A percentile compares a stretch with the other conserved stretches of the same genome.
These are phyloP conservation scores for Boletales sp. DNA, from an alignment of 768 basidiomycete species.

Conservation along the genomic window DNA sequence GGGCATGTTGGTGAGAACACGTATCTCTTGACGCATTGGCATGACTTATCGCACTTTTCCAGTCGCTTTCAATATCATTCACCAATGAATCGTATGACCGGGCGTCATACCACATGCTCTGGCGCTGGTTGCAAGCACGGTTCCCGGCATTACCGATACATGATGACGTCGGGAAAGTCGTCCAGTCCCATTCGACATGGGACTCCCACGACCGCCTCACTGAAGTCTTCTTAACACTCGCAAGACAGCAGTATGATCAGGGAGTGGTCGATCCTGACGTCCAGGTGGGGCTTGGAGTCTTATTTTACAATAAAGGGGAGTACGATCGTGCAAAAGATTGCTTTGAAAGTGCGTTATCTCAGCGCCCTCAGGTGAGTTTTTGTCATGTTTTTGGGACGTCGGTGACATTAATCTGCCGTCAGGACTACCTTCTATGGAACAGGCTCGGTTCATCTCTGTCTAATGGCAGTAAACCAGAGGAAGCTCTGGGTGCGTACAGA, in stretches of 20 bases:
- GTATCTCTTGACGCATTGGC: neutral
- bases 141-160: conserved; percentile 56
- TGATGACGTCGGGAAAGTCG: conserved; percentile 52
- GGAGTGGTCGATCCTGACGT: conserved; percentile 82
- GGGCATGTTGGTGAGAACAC: conserved; percentile 66
- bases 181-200: conserved; percentile 66
- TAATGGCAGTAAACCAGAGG: conserved; percentile 92
- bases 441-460: conserved; percentile 90
- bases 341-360: conserved; percentile 82
- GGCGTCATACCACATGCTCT: conserved; percentile 79
- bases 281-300: conserved; percentile 87
- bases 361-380: conserved; percentile 61
- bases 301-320: conserved; percentile 86
- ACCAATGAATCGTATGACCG: conserved; percentile 92
- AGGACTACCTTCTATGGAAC: conserved; percentile 97
- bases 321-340: conserved; percentile 93
- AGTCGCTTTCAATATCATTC: conserved; percentile 95
- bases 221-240: conserved; percentile 78
- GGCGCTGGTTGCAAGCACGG: conserved; percentile 76
- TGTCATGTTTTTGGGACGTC: neutral
- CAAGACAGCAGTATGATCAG: conserved; percentile 74
- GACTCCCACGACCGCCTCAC: conserved; percentile 76
- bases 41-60: conserved; percentile 8
- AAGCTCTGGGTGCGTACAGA: conserved; percentile 85
- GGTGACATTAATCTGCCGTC: neutral